phyloP scores from a whole-genome alignment of 2,329 filamentous ascomycete species.

The Allantophomopsis lycopodina region DNA sequence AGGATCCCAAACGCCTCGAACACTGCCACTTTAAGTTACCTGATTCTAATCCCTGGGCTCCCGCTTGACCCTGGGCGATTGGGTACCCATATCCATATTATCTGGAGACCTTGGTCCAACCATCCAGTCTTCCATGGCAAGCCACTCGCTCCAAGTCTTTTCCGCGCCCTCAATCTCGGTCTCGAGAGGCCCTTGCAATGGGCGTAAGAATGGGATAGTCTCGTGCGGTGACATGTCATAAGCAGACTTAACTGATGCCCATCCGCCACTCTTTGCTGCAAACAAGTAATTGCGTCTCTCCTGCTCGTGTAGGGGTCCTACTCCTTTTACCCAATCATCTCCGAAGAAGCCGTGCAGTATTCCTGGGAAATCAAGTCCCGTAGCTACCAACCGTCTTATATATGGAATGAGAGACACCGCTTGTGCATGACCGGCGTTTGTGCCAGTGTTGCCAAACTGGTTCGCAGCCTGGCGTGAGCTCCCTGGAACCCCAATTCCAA shows the following conservation, averaged over 20 bases:
- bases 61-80: conserved; percentile 2
- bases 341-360: conserved; percentile 95
- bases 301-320: conserved; percentile 73
- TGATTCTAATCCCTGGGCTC: conserved; percentile 1
- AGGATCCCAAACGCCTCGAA: too few species aligned
- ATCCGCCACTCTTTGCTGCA: conserved; percentile 82
- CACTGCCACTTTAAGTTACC: too few species aligned
- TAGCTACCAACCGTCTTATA: conserved; percentile 78
- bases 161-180: conserved; percentile 76
- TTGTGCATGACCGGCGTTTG: conserved; percentile 7
- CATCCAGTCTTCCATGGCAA: conserved; percentile 98
- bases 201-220: conserved; percentile 74
- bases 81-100: conserved; percentile 5
- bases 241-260: conserved; percentile 76
- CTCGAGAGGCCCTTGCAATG: conserved; percentile 63
- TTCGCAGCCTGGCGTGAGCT: conserved; percentile 9
- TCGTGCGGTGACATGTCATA: conserved; percentile 83
- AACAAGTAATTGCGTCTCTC: conserved; percentile 93
- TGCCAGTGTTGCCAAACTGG: conserved; percentile 11
- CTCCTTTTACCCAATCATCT: conserved; percentile 73
- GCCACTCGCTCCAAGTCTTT: conserved; percentile 82
- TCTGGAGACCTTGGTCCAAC: conserved; percentile 66
- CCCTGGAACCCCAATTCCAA: conserved; percentile 4
- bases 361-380: conserved; percentile 74
- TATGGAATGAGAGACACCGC: conserved; percentile 69